Percentiles rank a stretch among this genome's conserved stretches.
phyloP scores from a whole-genome alignment of 202 grass and related monocot species.

The Digitaria exilis region DNA sequence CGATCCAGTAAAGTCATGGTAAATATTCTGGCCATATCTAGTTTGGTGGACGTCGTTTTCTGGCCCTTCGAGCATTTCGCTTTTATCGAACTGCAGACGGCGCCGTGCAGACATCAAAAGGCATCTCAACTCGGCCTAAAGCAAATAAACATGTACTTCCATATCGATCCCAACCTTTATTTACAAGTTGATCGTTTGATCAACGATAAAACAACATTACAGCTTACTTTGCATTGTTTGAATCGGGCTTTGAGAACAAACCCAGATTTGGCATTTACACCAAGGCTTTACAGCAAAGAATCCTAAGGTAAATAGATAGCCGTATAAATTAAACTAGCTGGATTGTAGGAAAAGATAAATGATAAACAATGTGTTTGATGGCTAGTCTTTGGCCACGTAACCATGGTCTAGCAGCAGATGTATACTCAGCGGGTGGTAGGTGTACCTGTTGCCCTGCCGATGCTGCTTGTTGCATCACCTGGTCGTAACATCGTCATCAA shows the following conservation, averaged over 20 bases:
- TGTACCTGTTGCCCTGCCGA: background rate
- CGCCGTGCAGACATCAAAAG: conserved; percentile 1
- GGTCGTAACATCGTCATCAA: background rate
- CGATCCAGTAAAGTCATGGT: background rate
- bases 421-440: background rate
- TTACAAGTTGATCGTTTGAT: background rate
- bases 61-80: background rate
- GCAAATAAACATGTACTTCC: background rate
- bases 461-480: background rate
- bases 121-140: background rate
- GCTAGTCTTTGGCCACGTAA: background rate
- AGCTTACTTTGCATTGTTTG: too few species aligned
- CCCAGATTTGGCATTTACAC: too few species aligned
- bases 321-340: background rate
- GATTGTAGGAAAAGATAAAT: too few species aligned
- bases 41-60: conserved; percentile 27
- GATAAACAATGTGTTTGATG: background rate
- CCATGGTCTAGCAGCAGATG: background rate
- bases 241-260: too few species aligned
- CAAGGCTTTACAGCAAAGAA: background rate
- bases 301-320: background rate
- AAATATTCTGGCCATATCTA: background rate
- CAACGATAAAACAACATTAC: too few species aligned
- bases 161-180: background rate
- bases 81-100: conserved; percentile 1